Evolutionary conservation across 805 yeast genomes (phyloP), one percentile per base, ranked within the genome.

Genomic region (Hanseniaspora mollemarum): DNA sequence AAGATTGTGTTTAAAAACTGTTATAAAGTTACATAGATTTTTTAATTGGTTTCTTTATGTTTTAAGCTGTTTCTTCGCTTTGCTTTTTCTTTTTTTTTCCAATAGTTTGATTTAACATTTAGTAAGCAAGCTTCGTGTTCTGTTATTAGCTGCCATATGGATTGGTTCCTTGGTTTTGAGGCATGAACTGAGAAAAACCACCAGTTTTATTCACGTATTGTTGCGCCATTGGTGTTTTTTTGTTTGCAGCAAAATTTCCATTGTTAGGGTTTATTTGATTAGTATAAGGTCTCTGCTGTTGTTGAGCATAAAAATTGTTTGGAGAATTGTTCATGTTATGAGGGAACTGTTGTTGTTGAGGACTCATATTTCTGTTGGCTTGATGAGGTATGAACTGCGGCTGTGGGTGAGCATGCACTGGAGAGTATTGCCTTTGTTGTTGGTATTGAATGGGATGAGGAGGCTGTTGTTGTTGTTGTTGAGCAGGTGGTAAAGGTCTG

Each of bases 161-260:
- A 50, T 62, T 63, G 12, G 52, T 56, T 7, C 52, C 48, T 19
- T 45, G 51, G 16, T 37, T 49, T 26, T 60, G 45, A 16, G 67
- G 67, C 67, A 64, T 64, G 42, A 55, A 64, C 35, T 61, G 66
- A 4, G 67, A 59, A 54, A 61, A 64, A 2, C 67, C 67, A 18
- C 44, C 49, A 6, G 18, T 8, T 13, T 33, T 43, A 19, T 25
- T 7, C 26, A 42, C 52, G 37, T 18, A 49, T 19, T 42, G 55
- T 22, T 45, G 43, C 24, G 46, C 18, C 26, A 40, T 40, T 10
- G 49, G 52, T 8, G 29, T 38, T 15, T 51, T 39, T 25, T 31
- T 36, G 28, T 44, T 31, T n/a, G 52, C 22, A 18, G 50, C 4
- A 51, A 54, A 25, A 44, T 7, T 15, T 41, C 49, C 31, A 45